phyloP scores from a whole-genome alignment of 1,139 yeast genomes.

The Yamadazyma dushanensis region DNA sequence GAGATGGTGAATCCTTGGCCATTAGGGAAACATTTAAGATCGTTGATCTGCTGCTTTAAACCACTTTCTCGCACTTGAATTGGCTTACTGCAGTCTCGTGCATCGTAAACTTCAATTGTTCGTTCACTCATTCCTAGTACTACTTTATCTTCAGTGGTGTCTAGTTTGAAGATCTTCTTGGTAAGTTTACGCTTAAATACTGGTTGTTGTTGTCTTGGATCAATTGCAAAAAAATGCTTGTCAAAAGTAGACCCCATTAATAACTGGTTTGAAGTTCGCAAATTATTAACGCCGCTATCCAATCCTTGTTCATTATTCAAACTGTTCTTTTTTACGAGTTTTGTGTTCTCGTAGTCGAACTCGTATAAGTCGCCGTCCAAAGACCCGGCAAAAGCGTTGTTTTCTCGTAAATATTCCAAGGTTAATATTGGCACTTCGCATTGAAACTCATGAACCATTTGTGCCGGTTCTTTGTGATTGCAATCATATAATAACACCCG shows the following conservation, averaged over 20 bases:
- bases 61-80: slow-evolving; percentile 65
- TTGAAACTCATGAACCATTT: slow-evolving; percentile 14
- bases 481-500: slow-evolving; percentile 37
- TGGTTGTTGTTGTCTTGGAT: slow-evolving; percentile 16
- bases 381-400: slow-evolving; percentile 32
- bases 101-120: slow-evolving; percentile 59
- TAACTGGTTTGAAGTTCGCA: slow-evolving; percentile 18
- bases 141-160: slow-evolving; percentile 45
- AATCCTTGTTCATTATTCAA: slow-evolving; percentile 9
- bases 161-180: slow-evolving; percentile 68
- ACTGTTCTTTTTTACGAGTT: slow-evolving; percentile 18
- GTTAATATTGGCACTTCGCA: slow-evolving; percentile 22
- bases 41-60: slow-evolving; percentile 68
- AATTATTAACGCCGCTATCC: slow-evolving; percentile 31
- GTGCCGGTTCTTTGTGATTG: slow-evolving; percentile 11
- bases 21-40: slow-evolving; percentile 56
- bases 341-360: slow-evolving; percentile 44
- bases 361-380: slow-evolving; percentile 42
- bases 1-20: slow-evolving; percentile 69
- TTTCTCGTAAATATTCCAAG: slow-evolving; percentile 15
- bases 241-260: slow-evolving; percentile 13
- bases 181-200: slow-evolving; percentile 8
- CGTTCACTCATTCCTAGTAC: slow-evolving; percentile 60
- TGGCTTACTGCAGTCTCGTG: slow-evolving; percentile 45
- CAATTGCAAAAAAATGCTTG: slow-evolving; percentile 14